Percentiles rank a stretch among this genome's conserved stretches.
phyloP scores from a whole-genome alignment of 2,329 filamentous ascomycete species.

The Exophiala xenobiotica region DNA sequence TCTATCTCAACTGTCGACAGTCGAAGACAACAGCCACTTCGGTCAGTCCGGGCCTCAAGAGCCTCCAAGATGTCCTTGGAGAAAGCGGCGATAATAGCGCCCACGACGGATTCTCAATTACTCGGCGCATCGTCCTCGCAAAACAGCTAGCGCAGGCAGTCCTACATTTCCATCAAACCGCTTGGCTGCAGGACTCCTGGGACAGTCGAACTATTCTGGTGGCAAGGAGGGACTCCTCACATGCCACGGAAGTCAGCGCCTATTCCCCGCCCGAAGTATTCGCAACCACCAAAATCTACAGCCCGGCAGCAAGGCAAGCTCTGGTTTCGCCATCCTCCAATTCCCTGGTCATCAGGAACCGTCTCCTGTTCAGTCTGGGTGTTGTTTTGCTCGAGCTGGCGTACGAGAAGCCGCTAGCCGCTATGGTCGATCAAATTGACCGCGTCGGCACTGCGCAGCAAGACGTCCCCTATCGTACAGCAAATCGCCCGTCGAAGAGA shows the following conservation, averaged over 20 bases:
- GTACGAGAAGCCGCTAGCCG: constrained; percentile 13
- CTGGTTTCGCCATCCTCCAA: neutral
- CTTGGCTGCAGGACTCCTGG: constrained; percentile 24
- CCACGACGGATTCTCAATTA: neutral
- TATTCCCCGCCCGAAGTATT: neutral
- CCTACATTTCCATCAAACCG: constrained; percentile 27
- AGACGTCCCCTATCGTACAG: constrained; percentile 20
- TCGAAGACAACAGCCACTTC: too few relatives aligned
- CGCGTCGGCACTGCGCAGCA: neutral
- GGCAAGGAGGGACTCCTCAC: too few relatives aligned
- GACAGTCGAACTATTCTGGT: constrained; percentile 25
- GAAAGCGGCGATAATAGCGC: neutral
- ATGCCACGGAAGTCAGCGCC: neutral
- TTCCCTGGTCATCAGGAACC: constrained; percentile 21
- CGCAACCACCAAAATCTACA: neutral
- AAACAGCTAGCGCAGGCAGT: constrained; percentile 24
- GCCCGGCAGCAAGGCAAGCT: neutral
- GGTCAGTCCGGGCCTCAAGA: neutral
- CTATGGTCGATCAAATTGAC: constrained; percentile 8
- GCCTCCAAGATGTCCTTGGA: neutral
- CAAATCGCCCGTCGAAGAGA: constrained; percentile 5
- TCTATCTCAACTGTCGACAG: neutral
- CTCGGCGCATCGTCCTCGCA: constrained; percentile 11
- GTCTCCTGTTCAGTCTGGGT: constrained; percentile 26
- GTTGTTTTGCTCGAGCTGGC: constrained; percentile 30